phyloP scores from a whole-genome alignment of 805 yeast genomes.

The Yarrowia sp. region DNA sequence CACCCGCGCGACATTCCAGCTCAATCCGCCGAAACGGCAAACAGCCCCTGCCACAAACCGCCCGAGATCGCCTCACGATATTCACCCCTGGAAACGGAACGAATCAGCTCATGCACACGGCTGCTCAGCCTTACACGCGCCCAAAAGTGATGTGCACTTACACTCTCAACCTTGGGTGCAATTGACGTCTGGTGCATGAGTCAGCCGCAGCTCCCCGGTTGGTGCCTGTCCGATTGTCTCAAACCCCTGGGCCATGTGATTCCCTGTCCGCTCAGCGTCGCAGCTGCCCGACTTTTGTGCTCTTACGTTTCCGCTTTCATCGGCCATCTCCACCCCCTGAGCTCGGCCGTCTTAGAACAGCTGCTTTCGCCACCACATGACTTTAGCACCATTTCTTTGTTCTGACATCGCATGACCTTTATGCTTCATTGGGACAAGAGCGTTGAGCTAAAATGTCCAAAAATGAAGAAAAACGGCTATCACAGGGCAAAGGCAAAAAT shows the following conservation, averaged over 20 bases:
- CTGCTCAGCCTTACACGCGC: constrained; percentile 33
- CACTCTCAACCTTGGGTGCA: constrained; percentile 16
- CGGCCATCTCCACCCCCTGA: neutral
- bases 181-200: constrained; percentile 11
- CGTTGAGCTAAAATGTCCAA: constrained; percentile 20
- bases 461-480: constrained; percentile 28
- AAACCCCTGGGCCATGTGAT: neutral
- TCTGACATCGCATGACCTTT: constrained; percentile 31
- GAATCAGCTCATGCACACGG: constrained; percentile 23
- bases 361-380: constrained; percentile 18
- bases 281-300: neutral
- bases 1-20: neutral
- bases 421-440: constrained; percentile 35
- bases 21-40: neutral
- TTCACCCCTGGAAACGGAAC: constrained; percentile 3
- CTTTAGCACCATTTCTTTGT: constrained; percentile 5
- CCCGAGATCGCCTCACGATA: neutral
- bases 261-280: neutral
- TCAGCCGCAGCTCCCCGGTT: constrained; percentile 28
- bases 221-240: neutral
- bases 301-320: neutral
- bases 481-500: constrained; percentile 17
- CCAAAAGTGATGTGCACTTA: neutral
- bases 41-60: neutral
- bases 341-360: neutral